Evolutionary conservation across 2,329 filamentous ascomycete genomes (phyloP), one percentile per base, ranked within the genome.

Genomic region (Exophiala sp.): DNA sequence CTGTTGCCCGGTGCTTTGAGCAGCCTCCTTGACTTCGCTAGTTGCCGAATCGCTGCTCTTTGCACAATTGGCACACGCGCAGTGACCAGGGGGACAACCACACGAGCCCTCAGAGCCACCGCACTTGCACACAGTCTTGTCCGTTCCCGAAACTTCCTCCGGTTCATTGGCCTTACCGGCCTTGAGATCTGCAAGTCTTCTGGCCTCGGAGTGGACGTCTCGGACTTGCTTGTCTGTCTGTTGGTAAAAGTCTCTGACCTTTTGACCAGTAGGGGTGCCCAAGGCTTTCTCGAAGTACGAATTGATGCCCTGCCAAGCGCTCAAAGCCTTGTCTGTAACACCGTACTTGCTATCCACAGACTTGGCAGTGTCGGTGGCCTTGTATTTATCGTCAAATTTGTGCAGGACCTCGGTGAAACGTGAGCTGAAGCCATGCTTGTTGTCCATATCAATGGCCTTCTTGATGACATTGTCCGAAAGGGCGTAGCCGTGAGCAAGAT

Each of bases 241-340:
- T 6, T 83, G 78, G 72, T 98, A 98, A 73, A 98, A 98, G 56
- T 83, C 76, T 60, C 87, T 85, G 54, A 98, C 73, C 71, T 85
- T 88, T 75, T 90, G 82, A 61, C 93, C 93, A 1, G 89, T 95
- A 8, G 89, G 88, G 0, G 89, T 94, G 66, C 78, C 84, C 50
- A 83, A 75, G 1, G 91, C 91, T 78, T 94, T 94, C 73, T 97
- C 91, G 65, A 96, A 97, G 79, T 97, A 98, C 10, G 85, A 88
- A 68, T 76, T 76, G 54, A 97, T 67, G 27, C 88, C 86, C 35
- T 76, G 75, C 75, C 77, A 83, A 53, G 77, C 79, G 52, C 71
- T 78, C 64, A 75, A 80, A 56, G 87, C 88, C 64, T 85, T 86
- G 61, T 83, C 77, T 47, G 80, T 80, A 64, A 97, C 81, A 61